Evolutionary conservation across 163 green algal species (phyloP).

Genomic region (Coccomyxa subellipsoidea): DNA sequence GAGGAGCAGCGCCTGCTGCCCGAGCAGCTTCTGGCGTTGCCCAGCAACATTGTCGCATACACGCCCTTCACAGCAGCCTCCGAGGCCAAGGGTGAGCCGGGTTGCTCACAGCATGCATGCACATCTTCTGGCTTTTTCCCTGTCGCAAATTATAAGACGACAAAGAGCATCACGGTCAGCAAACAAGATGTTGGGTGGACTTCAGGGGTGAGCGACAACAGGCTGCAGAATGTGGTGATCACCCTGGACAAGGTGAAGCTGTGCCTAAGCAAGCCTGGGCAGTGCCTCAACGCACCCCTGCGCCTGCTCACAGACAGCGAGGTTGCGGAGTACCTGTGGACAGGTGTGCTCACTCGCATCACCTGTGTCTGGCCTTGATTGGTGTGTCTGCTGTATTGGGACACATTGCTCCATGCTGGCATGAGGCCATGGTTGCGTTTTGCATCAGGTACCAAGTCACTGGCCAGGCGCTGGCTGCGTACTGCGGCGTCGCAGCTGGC

Average conservation of each 20-base stretch:
- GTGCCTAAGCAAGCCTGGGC: constrained; percentile 29
- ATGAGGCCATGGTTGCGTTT: not conserved
- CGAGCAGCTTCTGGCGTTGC: constrained; percentile 43
- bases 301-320: constrained; percentile 53
- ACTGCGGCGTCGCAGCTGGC: constrained; percentile 11
- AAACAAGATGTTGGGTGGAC: not conserved
- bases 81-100: constrained; percentile 22
- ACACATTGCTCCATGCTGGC: not conserved
- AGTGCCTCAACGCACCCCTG: constrained; percentile 48
- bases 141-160: too few relatives aligned
- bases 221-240: constrained; percentile 82
- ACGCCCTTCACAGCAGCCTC: constrained; percentile 20
- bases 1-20: constrained; percentile 53
- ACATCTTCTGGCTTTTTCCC: not conserved
- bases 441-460: constrained; percentile 22
- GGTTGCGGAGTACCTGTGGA: constrained; percentile 67
- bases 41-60: constrained; percentile 15
- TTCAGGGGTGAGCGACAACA: constrained; percentile 42
- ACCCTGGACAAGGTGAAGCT: constrained; percentile 84
- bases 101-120: not conserved
- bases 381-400: not conserved
- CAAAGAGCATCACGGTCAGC: not conserved
- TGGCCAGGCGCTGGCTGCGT: constrained; percentile 33
- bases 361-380: not conserved
- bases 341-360: constrained; percentile 18